phyloP scores from a whole-genome alignment of 495 filamentous ascomycete species.

The Penicillium soppii region DNA sequence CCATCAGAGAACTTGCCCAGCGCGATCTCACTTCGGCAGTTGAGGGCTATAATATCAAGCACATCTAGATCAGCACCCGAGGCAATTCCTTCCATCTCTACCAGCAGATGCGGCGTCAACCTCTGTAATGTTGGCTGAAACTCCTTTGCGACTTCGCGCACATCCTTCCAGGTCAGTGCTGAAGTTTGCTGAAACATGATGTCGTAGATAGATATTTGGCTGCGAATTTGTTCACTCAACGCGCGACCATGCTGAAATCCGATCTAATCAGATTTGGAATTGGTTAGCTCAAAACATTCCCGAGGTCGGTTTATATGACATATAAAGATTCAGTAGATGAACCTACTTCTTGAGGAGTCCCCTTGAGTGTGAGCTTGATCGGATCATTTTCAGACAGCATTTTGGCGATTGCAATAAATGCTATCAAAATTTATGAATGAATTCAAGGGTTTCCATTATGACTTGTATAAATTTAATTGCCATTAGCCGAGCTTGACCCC shows the following conservation, averaged over 20 bases:
- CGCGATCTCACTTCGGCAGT: conserved; percentile 66
- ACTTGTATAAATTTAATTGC: no score
- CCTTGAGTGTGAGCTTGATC: conserved; percentile 22
- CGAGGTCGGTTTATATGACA: no score
- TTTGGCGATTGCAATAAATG: no score
- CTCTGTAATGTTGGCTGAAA: conserved; percentile 41
- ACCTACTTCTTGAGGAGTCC: conserved; percentile 30
- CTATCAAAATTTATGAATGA: no score
- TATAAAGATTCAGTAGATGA: background rate
- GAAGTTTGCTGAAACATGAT: conserved; percentile 49
- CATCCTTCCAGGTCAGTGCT: conserved; percentile 49
- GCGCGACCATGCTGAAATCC: conserved; percentile 52
- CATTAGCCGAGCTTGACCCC: conserved; percentile 5
- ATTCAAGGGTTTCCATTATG: no score
- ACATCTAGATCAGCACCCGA: conserved; percentile 54
- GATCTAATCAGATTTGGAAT: no score
- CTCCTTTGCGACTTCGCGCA: conserved; percentile 40
- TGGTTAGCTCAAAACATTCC: no score
- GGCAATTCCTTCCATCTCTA: conserved; percentile 59
- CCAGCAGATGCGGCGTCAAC: conserved; percentile 45
- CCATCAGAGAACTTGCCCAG: conserved; percentile 64
- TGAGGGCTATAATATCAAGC: conserved; percentile 62
- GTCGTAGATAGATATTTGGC: conserved; percentile 52
- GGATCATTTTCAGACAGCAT: conserved; percentile 9
- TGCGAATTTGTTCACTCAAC: conserved; percentile 43